Evolutionary conservation across 495 filamentous ascomycete species (phyloP), one percentile per base, ranked within the genome.

Genomic region (Umbilicaria muhlenbergii): DNA sequence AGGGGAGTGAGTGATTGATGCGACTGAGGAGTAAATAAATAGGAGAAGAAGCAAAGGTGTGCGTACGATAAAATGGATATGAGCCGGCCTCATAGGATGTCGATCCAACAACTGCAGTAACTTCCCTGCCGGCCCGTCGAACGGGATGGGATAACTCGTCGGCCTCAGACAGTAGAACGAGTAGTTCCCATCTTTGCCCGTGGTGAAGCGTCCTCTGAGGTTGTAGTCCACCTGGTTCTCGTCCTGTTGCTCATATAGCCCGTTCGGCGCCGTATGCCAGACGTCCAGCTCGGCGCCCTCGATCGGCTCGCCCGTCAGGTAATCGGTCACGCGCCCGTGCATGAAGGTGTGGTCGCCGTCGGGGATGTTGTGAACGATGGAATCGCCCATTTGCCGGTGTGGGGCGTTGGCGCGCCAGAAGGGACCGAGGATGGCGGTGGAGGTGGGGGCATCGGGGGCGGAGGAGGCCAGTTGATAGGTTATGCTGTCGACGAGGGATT

Each of bases 241-340:
- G 47, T 88, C 82, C 61, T 86, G 80, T 64, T 84, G 80, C 65
- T 86, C 81, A 53, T 88, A 88, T 44, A 86, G 57, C 1, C 83
- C 83, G 50, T 86, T 86, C 13, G 81, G 80, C 5, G 75, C 78
- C 8, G 78, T 73, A 48, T 85, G 77, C 82, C 82, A 88, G 21
- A 85, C 68, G 53, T 88, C 82, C n/a, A 88, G 62, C 38, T 69
- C 58, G 0, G 81, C 78, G 40, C 67, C 67, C 13, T 68, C 62
- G 18, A 86, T 67, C 7, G 81, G 78, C 43, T 66, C 57, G 42
- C 72, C 69, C 3, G 74, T 75, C 31, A 50, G 49, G 45, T 63
- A 68, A 41, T 78, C 74, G 3, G 75, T 35, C 2, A 87, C 77
- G 0, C 56, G 66, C 14, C 82, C 82, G 37, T 78, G 71, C 57